Base-by-base conservation (phyloP, 148 eudicot species). In the Persicaria tinctoria region DNA sequence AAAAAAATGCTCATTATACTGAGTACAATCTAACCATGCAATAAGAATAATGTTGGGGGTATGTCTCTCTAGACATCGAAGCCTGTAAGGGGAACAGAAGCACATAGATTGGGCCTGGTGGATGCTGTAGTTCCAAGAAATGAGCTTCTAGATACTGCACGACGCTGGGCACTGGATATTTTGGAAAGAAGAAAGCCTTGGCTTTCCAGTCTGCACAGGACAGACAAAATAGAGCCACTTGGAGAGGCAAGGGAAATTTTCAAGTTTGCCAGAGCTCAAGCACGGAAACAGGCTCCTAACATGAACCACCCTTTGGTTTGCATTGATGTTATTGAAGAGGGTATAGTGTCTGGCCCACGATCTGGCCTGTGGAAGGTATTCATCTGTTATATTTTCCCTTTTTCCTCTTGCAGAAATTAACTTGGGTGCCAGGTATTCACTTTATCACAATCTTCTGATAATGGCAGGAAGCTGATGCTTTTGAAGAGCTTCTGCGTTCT, bases 161-260 rank as follows among this genome's bases (percentile, higher is more conserved):
- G 93, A 78, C 79, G 73, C 6, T 95, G 97, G 98, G 96, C 97
- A 47, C 82, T 95, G 27, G 96, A 95, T 78, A 94, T 91, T 59
- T 72, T 86, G 80, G 92, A 95, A 78, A 75, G 86, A 60, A 92
- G 73, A 82, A 92, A 75, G 79, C 97, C 98, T n/a, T 90, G 97
- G 97, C 84, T 89, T 79, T 77, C 87, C 75, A 91, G 91, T 80
- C 89, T 85, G 68, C 85, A 89, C 83, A 89, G 79, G 85, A 86
- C 96, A 46, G 93, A 90, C 83, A 95, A 89, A 83, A 68, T 95
- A 72, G 98, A 90, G 74, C 84, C 98, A 45, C 92, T 95, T 20
- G 90, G 90, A 13, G 97, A 95, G 78, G 97, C 98, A 66, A 87
- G 84, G 82, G 93, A 95, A 78, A 95, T 92, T 64, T 87, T 89